These are phyloP conservation scores for Salvia rosmarinus DNA, from an alignment of 257 asterid species.

Conservation along the genomic window DNA sequence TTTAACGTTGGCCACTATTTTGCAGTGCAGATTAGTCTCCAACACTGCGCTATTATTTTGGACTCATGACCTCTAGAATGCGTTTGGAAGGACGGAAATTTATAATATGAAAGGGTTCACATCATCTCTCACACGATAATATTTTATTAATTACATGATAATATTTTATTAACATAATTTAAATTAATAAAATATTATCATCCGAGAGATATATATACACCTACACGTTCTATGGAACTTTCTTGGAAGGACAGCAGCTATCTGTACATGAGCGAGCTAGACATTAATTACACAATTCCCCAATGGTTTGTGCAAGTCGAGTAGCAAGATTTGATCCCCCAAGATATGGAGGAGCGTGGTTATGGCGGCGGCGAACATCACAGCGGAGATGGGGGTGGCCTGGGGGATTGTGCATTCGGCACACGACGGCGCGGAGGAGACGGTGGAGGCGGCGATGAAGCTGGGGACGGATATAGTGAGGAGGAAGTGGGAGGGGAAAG, in stretches of 20 bases:
- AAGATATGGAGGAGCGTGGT: conserved; percentile 56
- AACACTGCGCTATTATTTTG: no score
- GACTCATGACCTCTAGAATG: no score
- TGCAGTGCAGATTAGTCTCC: no score
- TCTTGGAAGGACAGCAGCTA: conserved; percentile 57
- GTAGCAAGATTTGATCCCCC: conserved; percentile 45
- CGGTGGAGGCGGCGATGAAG: conserved; percentile 55
- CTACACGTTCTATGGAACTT: no score
- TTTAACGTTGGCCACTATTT: no score
- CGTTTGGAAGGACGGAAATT: no score
- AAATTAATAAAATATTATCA: no score
- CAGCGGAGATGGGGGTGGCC: conserved; percentile 53
- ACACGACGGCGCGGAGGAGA: conserved; percentile 50
- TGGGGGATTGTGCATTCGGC: conserved; percentile 61
- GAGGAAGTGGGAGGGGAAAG: conserved; percentile 57
- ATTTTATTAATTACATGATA: no score
- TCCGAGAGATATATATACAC: no score
- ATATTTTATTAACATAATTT: no score
- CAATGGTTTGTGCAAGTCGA: conserved; percentile 53
- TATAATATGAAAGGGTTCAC: no score
- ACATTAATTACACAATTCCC: conserved; percentile 46
- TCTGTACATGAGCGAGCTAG: conserved; percentile 73
- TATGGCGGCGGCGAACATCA: conserved; percentile 48
- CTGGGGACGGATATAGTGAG: conserved; percentile 51
- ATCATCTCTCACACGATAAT: no score